Evolutionary conservation across 495 filamentous ascomycete species (phyloP).

Genomic region (Penicillium diatomitis): DNA sequence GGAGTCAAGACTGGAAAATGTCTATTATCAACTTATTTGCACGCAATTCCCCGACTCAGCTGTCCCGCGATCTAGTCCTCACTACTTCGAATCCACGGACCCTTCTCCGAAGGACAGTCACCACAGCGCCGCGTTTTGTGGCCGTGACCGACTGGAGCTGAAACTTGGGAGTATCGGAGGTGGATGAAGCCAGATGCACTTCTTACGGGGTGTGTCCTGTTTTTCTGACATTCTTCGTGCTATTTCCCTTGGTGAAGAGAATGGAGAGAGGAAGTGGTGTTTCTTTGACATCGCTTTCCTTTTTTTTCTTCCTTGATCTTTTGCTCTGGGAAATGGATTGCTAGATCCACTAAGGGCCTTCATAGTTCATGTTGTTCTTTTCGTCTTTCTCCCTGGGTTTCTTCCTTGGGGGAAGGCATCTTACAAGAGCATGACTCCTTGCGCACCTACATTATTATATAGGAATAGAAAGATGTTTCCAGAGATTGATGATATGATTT

Average conservation of each 20-base stretch:
- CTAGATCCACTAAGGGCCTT: conserved; percentile 39
- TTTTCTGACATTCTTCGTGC: conserved; percentile 1
- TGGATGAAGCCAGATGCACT: conserved; percentile 3
- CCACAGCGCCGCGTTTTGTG: conserved; percentile 38
- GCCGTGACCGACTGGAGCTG: conserved; percentile 40
- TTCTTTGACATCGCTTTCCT: too few relatives aligned
- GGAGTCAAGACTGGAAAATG: too few relatives aligned
- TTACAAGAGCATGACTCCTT: conserved; percentile 47
- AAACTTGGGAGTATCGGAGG: conserved; percentile 12
- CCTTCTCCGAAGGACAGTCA: conserved; percentile 35
- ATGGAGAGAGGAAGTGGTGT: too few relatives aligned
- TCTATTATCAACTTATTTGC: too few relatives aligned
- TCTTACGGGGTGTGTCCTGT: conserved; percentile 2
- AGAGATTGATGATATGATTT: too few relatives aligned
- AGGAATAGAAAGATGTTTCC: too few relatives aligned
- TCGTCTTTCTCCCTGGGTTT: conserved; percentile 12
- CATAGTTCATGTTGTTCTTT: conserved; percentile 43
- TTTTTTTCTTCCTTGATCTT: too few relatives aligned
- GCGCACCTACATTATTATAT: conserved; percentile 34
- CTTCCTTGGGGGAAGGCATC: conserved; percentile 3
- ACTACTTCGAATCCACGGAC: conserved; percentile 21
- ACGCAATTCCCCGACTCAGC: conserved; percentile 35
- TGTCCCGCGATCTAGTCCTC: conserved; percentile 22
- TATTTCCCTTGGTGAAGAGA: too few relatives aligned
- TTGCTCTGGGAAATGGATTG: conserved; percentile 15